These are phyloP conservation scores for Cnidoscolus chayamansa DNA, from an alignment of 441 rosid genomes.

Conservation along the genomic window DNA sequence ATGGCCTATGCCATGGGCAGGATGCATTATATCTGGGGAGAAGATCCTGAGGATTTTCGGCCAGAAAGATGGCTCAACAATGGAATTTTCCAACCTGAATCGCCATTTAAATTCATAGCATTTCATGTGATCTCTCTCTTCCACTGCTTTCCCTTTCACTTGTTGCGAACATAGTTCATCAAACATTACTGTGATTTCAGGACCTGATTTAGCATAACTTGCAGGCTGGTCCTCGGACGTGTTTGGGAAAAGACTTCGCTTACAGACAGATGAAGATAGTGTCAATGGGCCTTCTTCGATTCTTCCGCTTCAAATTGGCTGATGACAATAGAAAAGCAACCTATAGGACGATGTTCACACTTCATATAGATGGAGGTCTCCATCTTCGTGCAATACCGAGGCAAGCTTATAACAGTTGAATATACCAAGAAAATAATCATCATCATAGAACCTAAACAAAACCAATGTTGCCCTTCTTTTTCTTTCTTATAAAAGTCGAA, in stretches of 20 bases:
- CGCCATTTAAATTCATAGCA: constrained; percentile 66
- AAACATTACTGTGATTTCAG: background rate
- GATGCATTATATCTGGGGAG: constrained; percentile 73
- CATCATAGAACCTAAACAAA: too few relatives aligned
- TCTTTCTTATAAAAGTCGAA: too few relatives aligned
- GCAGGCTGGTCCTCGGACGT: constrained; percentile 62
- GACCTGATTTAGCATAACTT: background rate
- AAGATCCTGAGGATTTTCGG: constrained; percentile 58
- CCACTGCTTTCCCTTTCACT: background rate
- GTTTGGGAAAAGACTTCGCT: constrained; percentile 53
- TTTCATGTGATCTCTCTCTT: constrained; percentile 47
- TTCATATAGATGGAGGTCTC: constrained; percentile 56
- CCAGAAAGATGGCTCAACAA: constrained; percentile 80
- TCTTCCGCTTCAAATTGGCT: constrained; percentile 53
- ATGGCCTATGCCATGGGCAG: constrained; percentile 78
- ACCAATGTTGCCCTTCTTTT: too few relatives aligned
- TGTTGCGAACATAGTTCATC: background rate
- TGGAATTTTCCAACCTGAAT: constrained; percentile 63
- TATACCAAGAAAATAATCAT: background rate
- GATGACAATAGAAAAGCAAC: constrained; percentile 37
- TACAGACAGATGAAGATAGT: constrained; percentile 67
- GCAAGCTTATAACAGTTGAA: background rate
- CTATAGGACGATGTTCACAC: constrained; percentile 66
- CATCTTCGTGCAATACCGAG: constrained; percentile 42
- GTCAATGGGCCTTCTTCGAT: constrained; percentile 52